Evolutionary conservation across 2,329 filamentous ascomycete genomes (phyloP).

Genomic region (Massarina eburnea): DNA sequence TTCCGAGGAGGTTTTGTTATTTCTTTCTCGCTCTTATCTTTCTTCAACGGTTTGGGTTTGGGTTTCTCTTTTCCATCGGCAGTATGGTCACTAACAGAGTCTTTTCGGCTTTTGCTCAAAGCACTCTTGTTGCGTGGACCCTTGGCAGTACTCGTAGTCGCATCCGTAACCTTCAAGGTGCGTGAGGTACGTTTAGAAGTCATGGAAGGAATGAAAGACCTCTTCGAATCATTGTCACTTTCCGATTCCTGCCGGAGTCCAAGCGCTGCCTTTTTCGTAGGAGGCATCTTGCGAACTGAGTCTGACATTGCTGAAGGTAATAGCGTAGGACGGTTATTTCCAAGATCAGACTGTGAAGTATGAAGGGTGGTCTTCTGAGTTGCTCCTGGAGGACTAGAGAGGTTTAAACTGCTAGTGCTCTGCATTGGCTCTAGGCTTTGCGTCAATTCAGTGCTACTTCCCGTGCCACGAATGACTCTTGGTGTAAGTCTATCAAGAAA

Average conservation of each 20-base stretch:
- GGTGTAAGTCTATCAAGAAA: slow-evolving; percentile 49
- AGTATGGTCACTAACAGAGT: slow-evolving; percentile 20
- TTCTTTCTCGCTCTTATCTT: slow-evolving; percentile 29
- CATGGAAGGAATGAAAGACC: slow-evolving; percentile 35
- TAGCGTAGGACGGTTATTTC: slow-evolving; percentile 27
- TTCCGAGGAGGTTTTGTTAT: slow-evolving; percentile 46
- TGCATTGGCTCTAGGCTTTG: slow-evolving; percentile 41
- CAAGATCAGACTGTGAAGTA: slow-evolving; percentile 17
- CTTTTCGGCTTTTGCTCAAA: slow-evolving; percentile 24
- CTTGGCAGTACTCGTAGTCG: slow-evolving; percentile 10
- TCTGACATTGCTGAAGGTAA: slow-evolving; percentile 44
- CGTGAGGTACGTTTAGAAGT: slow-evolving; percentile 31
- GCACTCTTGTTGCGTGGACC: slow-evolving; percentile 16
- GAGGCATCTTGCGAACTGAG: slow-evolving; percentile 31
- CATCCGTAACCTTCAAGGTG: slow-evolving; percentile 26
- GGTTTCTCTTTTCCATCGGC: slow-evolving; percentile 41
- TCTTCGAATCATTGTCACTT: slow-evolving; percentile 40
- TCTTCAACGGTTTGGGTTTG: slow-evolving; percentile 40
- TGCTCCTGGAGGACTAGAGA: slow-evolving; percentile 16
- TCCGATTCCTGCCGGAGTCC: slow-evolving; percentile 36
- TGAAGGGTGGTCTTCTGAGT: slow-evolving; percentile 21
- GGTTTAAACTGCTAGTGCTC: slow-evolving; percentile 38
- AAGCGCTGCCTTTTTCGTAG: slow-evolving; percentile 31
- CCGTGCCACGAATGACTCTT: slow-evolving; percentile 48
- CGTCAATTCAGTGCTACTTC: slow-evolving; percentile 40